Evolutionary conservation across 495 filamentous ascomycete species (phyloP).

Genomic region (Talaromyces stipitatus): DNA sequence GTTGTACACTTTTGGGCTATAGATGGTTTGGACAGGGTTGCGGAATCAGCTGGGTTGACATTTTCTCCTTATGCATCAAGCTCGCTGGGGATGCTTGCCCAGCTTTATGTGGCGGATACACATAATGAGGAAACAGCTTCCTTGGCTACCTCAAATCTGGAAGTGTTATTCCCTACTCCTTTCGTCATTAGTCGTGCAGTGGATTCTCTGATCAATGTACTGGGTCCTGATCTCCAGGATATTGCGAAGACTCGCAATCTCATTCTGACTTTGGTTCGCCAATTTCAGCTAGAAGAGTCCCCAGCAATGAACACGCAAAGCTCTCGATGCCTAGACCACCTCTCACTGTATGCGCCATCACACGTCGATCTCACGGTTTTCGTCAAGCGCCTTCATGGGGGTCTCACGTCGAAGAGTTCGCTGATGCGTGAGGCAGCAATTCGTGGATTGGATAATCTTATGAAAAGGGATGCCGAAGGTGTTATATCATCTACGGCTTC

Average conservation of each 20-base stretch:
- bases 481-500: conserved; percentile 66
- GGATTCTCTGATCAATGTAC: conserved; percentile 92
- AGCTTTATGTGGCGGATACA: conserved; percentile 82
- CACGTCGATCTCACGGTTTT: conserved; percentile 78
- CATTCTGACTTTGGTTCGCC: conserved; percentile 76
- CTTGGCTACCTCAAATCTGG: conserved; percentile 77
- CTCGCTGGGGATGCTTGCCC: conserved; percentile 85
- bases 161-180: conserved; percentile 71
- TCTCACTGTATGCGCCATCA: conserved; percentile 84
- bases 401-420: conserved; percentile 58
- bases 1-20: conserved; percentile 94
- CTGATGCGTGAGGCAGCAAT: conserved; percentile 73
- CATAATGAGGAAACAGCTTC: conserved; percentile 80
- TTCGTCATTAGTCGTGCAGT: conserved; percentile 79
- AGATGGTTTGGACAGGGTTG: conserved; percentile 77
- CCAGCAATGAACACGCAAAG: conserved; percentile 66
- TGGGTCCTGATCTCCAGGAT: conserved; percentile 93
- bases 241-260: conserved; percentile 84
- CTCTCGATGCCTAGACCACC: conserved; percentile 78
- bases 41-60: conserved; percentile 86
- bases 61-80: conserved; percentile 86
- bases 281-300: conserved; percentile 75
- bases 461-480: conserved; percentile 81
- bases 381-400: conserved; percentile 70
- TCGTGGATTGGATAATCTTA: conserved; percentile 84